A percentile compares a stretch with the other conserved stretches of the same genome.
These are phyloP conservation scores for Lactarius quietus DNA, from an alignment of 768 basidiomycete species.

Conservation along the genomic window DNA sequence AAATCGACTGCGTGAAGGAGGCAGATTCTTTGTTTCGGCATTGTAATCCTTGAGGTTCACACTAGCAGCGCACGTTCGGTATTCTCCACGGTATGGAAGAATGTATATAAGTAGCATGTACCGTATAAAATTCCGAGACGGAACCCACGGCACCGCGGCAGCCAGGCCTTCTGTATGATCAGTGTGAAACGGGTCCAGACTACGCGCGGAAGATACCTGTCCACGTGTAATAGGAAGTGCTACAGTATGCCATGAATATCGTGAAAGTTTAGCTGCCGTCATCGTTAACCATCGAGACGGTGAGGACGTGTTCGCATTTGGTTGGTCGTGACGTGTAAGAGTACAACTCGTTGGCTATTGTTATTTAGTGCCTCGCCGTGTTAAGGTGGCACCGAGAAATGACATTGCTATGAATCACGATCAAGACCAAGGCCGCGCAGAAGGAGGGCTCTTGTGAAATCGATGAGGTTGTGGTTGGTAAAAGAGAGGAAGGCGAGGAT, in stretches of 20 bases:
- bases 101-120: background rate
- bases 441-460: background rate
- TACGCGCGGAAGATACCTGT: background rate
- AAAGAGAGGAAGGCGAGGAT: background rate
- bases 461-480: conserved; percentile 2
- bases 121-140: background rate
- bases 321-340: conserved; percentile 12
- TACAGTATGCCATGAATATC: background rate
- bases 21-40: background rate
- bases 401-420: background rate
- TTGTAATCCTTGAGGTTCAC: background rate
- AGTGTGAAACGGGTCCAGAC: background rate
- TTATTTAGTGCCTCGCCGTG: background rate
- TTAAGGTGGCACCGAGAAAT: background rate
- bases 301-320: background rate
- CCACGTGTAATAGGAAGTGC: background rate
- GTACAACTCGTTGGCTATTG: background rate
- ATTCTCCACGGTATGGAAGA: background rate
- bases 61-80: background rate
- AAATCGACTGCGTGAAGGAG: conserved; percentile 31
- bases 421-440: background rate
- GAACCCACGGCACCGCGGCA: background rate
- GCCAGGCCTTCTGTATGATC: background rate
- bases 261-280: background rate
- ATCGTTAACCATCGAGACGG: background rate